These are phyloP conservation scores for Cutaneotrichosporon cavernicola DNA, from an alignment of 1,284 basidiomycete species.

Conservation along the genomic window DNA sequence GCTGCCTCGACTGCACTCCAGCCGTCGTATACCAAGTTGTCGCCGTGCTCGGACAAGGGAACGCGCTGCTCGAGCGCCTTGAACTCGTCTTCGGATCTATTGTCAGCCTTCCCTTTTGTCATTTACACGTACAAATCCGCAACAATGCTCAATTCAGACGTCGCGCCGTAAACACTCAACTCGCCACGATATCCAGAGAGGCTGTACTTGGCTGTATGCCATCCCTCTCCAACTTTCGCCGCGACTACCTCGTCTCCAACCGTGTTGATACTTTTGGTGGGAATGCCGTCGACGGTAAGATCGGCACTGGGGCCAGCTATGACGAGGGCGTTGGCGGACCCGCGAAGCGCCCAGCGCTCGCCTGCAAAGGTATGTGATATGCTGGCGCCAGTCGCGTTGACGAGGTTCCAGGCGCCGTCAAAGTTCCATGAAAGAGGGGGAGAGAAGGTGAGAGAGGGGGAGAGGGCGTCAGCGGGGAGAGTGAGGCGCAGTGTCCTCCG, in stretches of 20 bases:
- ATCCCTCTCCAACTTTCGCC: neutral
- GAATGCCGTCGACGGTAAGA: neutral
- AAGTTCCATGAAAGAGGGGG: neutral
- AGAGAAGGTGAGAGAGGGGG: neutral
- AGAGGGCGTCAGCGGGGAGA: neutral
- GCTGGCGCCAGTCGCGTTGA: neutral
- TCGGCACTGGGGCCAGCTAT: neutral
- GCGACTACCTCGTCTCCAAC: neutral
- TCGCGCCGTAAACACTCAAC: neutral
- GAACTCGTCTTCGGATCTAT: neutral
- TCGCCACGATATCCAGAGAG: neutral
- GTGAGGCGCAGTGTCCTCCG: neutral
- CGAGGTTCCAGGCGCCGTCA: neutral
- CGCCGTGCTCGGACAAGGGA: neutral
- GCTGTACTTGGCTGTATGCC: neutral
- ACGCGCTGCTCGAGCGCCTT: slow-evolving; percentile 2
- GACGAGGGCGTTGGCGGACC: neutral
- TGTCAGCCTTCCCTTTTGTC: neutral
- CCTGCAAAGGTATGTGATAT: neutral
- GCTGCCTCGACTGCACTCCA: neutral
- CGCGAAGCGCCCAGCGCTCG: neutral
- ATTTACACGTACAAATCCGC: neutral
- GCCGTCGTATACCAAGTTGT: neutral
- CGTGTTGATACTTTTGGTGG: neutral
- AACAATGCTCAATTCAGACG: neutral